Evolutionary conservation across 768 basidiomycete genomes (phyloP).

Genomic region (Albatrellus ellisii): DNA sequence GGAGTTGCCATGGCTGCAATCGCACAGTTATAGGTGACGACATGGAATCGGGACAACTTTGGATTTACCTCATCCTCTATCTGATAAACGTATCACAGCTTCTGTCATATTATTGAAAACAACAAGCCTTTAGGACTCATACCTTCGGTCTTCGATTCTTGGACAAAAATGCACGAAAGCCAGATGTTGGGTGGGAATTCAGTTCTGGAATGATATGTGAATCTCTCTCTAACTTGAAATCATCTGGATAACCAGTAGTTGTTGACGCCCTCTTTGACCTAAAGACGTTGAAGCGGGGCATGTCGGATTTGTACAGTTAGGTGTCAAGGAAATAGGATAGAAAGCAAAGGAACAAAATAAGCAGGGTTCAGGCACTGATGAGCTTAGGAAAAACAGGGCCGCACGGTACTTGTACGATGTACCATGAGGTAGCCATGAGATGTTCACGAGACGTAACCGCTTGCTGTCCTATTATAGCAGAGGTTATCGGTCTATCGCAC

Average conservation of each 20-base stretch:
- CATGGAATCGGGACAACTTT: neutral
- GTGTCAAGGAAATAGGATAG: neutral
- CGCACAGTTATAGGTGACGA: neutral
- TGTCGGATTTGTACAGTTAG: no score
- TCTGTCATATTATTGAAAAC: neutral
- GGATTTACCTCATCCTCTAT: neutral
- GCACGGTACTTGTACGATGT: no score
- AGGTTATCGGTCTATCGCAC: no score
- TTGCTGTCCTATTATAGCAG: no score
- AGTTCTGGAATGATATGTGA: neutral
- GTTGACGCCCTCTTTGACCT: neutral
- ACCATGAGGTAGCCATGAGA: neutral
- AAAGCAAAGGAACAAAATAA: no score
- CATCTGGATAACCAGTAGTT: neutral
- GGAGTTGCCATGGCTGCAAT: slow-evolving; percentile 10
- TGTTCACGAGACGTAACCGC: neutral
- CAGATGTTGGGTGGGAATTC: neutral
- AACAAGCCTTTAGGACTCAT: neutral
- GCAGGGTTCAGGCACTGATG: no score
- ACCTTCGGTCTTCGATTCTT: neutral
- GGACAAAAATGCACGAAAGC: neutral
- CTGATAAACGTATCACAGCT: neutral
- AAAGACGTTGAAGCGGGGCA: neutral
- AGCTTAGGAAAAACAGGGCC: no score
- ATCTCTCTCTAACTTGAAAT: neutral